Conservation (phyloP, 495 filamentous ascomycete genomes). For the Ramalina intermedia region DNA sequence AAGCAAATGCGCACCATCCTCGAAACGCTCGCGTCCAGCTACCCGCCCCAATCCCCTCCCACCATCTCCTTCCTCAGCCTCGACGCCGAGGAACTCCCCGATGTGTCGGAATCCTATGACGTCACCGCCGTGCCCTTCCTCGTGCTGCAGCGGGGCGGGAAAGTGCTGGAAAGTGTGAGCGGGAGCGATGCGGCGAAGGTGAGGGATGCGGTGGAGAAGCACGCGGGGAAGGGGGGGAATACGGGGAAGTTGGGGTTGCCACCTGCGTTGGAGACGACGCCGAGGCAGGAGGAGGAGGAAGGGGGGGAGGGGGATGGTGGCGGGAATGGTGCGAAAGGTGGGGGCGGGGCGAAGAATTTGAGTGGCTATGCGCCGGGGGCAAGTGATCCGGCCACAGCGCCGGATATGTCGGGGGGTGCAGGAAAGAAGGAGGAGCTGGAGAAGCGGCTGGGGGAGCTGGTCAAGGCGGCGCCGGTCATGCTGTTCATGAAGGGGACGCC, state of each 20-base stretch:
- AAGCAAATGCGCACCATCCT: slow-evolving; percentile 85
- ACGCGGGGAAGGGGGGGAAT: slow-evolving; percentile 37
- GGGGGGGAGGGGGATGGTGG: slow-evolving; percentile 15
- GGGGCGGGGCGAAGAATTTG: slow-evolving; percentile 23
- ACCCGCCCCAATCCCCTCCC: slow-evolving; percentile 48
- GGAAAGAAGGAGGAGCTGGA: slow-evolving; percentile 65
- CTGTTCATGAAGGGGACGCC: slow-evolving; percentile 85
- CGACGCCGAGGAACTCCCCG: slow-evolving; percentile 78
- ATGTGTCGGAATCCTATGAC: slow-evolving; percentile 78
- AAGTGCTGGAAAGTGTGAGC: slow-evolving; percentile 65
- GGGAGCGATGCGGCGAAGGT: slow-evolving; percentile 79
- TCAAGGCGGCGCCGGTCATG: slow-evolving; percentile 94
- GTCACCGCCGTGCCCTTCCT: slow-evolving; percentile 89
- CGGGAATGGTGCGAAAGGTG: slow-evolving; percentile 4
- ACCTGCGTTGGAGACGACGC: slow-evolving; percentile 33
- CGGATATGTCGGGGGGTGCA: slow-evolving; percentile 35
- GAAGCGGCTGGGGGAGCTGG: slow-evolving; percentile 59
- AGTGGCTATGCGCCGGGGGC: slow-evolving; percentile 30
- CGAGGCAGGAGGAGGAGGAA: slow-evolving; percentile 26
- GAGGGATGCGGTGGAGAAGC: slow-evolving; percentile 65
- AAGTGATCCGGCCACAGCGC: slow-evolving; percentile 30
- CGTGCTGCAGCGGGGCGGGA: slow-evolving; percentile 55
- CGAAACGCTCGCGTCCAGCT: slow-evolving; percentile 65
- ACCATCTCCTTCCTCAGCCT: slow-evolving; percentile 69
- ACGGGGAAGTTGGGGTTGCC: slow-evolving; percentile 32